A percentile compares a stretch with the other conserved stretches of the same genome.
phyloP scores from a whole-genome alignment of 169 alveolate species.

The Perkinsus marinus region DNA sequence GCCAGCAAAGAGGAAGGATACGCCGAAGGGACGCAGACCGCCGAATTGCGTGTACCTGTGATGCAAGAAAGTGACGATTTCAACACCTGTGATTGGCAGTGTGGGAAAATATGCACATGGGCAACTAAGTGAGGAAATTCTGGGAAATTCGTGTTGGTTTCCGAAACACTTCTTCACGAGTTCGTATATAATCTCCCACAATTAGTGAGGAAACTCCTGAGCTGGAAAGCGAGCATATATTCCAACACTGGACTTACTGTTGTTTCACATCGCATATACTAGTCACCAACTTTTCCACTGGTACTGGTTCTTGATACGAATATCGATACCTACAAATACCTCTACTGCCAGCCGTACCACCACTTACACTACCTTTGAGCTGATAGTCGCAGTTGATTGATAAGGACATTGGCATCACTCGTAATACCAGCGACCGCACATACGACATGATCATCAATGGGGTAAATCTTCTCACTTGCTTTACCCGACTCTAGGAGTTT shows the following conservation, averaged over 20 bases:
- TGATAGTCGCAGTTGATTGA: conserved; percentile 82
- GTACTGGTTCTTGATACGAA: conserved; percentile 75
- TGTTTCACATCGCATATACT: conserved; percentile 93
- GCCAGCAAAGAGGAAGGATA: conserved; percentile 95
- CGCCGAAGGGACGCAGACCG: conserved; percentile 98
- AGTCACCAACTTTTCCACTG: conserved; percentile 88
- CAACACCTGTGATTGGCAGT: no score
- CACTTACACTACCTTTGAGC: conserved; percentile 82
- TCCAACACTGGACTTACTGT: no score
- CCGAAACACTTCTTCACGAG: no score
- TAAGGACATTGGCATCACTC: conserved; percentile 93
- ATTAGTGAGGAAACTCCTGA: no score
- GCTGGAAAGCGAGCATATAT: no score
- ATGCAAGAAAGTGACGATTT: no score
- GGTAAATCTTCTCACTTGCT: conserved; percentile 83
- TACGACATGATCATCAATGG: conserved; percentile 82
- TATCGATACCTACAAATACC: conserved; percentile 40
- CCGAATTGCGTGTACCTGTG: conserved; percentile 95
- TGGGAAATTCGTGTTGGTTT: no score
- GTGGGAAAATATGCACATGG: no score
- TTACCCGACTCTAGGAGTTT: conserved; percentile 86
- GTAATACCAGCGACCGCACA: conserved; percentile 96
- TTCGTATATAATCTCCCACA: no score
- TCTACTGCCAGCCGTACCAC: background rate
- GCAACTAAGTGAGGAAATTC: no score